Evolutionary conservation across 163 green algal genomes (phyloP).

Genomic region (Coccomyxa subellipsoidea): DNA sequence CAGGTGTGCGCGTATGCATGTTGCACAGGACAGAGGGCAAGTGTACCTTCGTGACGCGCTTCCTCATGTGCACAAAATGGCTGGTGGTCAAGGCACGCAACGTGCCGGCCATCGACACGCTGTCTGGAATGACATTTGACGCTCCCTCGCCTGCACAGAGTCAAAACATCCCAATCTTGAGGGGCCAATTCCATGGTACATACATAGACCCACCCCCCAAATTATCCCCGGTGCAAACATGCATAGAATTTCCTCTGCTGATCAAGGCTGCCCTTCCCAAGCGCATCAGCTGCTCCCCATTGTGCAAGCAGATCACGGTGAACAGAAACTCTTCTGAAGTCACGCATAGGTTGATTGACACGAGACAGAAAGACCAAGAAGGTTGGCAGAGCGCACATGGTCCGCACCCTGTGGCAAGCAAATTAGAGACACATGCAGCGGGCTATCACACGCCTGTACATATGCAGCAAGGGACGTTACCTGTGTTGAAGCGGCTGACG

Average conservation of each 20-base stretch:
- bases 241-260: too few species aligned
- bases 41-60: slow-evolving; percentile 11
- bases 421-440: too few species aligned
- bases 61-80: slow-evolving; percentile 16
- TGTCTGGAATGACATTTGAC: slow-evolving; percentile 88
- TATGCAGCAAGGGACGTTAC: slow-evolving; percentile 8
- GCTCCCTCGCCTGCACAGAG: slow-evolving; percentile 38
- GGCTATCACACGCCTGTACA: too few species aligned
- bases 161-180: too few species aligned
- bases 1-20: background rate
- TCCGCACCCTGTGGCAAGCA: too few species aligned
- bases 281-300: too few species aligned
- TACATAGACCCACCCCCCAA: background rate
- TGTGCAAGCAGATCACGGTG: too few species aligned
- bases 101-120: slow-evolving; percentile 37
- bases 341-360: too few species aligned
- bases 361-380: too few species aligned
- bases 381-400: too few species aligned
- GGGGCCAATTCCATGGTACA: background rate
- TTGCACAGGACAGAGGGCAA: background rate
- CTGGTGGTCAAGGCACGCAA: slow-evolving; percentile 34
- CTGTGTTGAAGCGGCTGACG: slow-evolving; percentile 69
- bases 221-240: background rate
- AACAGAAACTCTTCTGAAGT: too few species aligned
- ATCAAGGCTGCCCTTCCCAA: too few species aligned